Conservation (phyloP, 345 rosid genomes). For the Moringa oleifera region DNA sequence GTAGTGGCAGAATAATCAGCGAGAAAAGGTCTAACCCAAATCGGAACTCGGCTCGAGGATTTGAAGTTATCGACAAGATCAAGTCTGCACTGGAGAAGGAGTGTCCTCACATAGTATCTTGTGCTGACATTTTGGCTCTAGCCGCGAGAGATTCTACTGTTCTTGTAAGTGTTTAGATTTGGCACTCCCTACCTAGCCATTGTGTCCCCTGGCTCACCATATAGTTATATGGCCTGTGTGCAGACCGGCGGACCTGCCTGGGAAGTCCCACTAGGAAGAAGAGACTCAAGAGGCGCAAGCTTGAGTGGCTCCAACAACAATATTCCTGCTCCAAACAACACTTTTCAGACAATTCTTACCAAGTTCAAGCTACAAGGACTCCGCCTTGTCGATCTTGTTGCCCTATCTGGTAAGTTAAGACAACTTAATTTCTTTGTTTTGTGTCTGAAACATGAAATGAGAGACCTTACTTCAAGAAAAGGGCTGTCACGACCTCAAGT, state of each 20-base stretch:
- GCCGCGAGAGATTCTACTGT: slow-evolving; percentile 92
- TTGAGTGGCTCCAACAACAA: slow-evolving; percentile 72
- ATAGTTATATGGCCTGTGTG: neutral
- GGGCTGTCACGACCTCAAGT: no score
- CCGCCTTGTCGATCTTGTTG: slow-evolving; percentile 67
- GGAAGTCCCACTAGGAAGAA: slow-evolving; percentile 85
- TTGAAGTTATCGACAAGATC: slow-evolving; percentile 73
- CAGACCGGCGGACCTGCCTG: slow-evolving; percentile 89
- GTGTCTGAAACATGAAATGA: neutral
- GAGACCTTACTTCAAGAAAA: no score
- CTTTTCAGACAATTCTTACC: slow-evolving; percentile 57
- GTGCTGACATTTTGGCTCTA: slow-evolving; percentile 72
- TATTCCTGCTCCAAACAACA: slow-evolving; percentile 71
- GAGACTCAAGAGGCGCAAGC: slow-evolving; percentile 71
- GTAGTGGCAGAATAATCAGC: slow-evolving; percentile 45
- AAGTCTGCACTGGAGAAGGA: slow-evolving; percentile 69
- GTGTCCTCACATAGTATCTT: slow-evolving; percentile 78
- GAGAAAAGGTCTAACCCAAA: slow-evolving; percentile 82
- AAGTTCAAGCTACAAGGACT: slow-evolving; percentile 67
- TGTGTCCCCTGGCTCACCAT: neutral
- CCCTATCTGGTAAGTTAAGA: slow-evolving; percentile 62
- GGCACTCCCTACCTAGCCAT: no score
- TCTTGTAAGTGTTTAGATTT: slow-evolving; percentile 44
- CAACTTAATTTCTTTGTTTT: neutral
- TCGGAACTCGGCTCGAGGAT: slow-evolving; percentile 72